A percentile compares a stretch with the other conserved stretches of the same genome.
Evolutionary conservation across 2,329 filamentous ascomycete species (phyloP).

Genomic region (Ilyonectria destructans): DNA sequence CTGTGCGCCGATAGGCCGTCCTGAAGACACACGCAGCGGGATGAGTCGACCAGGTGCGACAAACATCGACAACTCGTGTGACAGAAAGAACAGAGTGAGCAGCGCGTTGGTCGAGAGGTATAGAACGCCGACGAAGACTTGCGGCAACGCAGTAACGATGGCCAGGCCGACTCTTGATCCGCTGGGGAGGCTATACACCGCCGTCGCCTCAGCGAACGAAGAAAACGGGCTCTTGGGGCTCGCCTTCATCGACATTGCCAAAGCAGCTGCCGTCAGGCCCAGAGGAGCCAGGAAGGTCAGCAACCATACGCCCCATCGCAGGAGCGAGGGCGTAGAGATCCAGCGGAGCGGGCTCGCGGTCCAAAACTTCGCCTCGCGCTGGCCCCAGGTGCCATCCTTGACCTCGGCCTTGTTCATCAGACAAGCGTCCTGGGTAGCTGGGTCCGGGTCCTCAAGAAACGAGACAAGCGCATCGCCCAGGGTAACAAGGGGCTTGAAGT

Average conservation of each 20-base stretch:
- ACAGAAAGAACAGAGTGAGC: constrained; percentile 65
- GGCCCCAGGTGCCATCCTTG: constrained; percentile 60
- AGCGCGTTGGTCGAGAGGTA: constrained; percentile 66
- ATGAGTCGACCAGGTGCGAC: constrained; percentile 48
- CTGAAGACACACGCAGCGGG: constrained; percentile 64
- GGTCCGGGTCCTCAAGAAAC: constrained; percentile 64
- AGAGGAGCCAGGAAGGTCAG: constrained; percentile 58
- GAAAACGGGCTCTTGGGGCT: constrained; percentile 52
- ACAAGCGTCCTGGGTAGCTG: constrained; percentile 60
- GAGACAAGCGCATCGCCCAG: constrained; percentile 68
- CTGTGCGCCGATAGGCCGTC: constrained; percentile 62
- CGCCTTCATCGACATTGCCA: constrained; percentile 57
- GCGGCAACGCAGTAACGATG: constrained; percentile 64
- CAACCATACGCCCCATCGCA: constrained; percentile 61
- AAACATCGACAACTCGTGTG: constrained; percentile 66
- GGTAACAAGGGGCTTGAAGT: constrained; percentile 63
- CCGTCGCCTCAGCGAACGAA: constrained; percentile 57
- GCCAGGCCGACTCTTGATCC: constrained; percentile 50
- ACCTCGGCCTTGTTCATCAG: constrained; percentile 66
- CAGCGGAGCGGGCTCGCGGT: constrained; percentile 60
- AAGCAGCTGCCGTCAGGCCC: constrained; percentile 57
- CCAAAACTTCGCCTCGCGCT: constrained; percentile 62
- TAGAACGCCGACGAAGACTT: constrained; percentile 64
- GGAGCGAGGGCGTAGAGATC: constrained; percentile 60
- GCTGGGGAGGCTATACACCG: constrained; percentile 54